Conservation (phyloP, 2,329 filamentous ascomycete genomes). For the Esteya vermicola region DNA sequence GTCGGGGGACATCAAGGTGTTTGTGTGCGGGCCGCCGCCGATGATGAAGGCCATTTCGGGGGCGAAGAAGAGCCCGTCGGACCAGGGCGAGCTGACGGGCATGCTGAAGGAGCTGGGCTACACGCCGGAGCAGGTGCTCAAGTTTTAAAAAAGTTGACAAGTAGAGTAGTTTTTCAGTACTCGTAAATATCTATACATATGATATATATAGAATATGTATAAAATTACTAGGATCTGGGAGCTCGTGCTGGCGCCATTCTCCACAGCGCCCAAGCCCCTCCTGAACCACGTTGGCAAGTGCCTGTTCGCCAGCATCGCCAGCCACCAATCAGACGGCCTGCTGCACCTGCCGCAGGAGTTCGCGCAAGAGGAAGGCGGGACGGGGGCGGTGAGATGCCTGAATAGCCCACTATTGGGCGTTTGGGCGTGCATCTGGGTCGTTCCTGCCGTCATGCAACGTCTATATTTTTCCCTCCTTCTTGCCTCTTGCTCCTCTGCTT, state of each 20-base stretch:
- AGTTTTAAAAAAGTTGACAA: slow-evolving; percentile 54
- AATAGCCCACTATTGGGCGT: not conserved
- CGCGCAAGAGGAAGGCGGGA: no score
- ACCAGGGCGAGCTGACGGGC: slow-evolving; percentile 83
- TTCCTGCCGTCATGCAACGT: not conserved
- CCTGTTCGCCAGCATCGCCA: no score
- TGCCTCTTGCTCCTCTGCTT: not conserved
- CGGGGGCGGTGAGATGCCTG: no score
- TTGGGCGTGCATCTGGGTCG: not conserved
- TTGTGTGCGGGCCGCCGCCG: slow-evolving; percentile 85
- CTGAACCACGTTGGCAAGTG: no score
- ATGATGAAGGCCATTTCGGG: slow-evolving; percentile 91
- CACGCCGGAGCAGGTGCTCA: slow-evolving; percentile 69
- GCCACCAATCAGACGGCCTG: no score
- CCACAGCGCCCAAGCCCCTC: no score
- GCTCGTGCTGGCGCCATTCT: no score
- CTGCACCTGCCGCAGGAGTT: no score
- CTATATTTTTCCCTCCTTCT: not conserved
- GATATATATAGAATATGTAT: no score
- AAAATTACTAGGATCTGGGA: no score
- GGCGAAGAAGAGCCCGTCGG: slow-evolving; percentile 75
- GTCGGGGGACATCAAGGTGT: slow-evolving; percentile 84
- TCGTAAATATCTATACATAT: not conserved
- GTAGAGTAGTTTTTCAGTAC: no score
- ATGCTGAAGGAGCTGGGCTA: slow-evolving; percentile 50